A percentile compares a stretch with the other conserved stretches of the same genome.
These are phyloP conservation scores for Pythium volutum DNA, from an alignment of 352 stramenopile species.

Conservation along the genomic window DNA sequence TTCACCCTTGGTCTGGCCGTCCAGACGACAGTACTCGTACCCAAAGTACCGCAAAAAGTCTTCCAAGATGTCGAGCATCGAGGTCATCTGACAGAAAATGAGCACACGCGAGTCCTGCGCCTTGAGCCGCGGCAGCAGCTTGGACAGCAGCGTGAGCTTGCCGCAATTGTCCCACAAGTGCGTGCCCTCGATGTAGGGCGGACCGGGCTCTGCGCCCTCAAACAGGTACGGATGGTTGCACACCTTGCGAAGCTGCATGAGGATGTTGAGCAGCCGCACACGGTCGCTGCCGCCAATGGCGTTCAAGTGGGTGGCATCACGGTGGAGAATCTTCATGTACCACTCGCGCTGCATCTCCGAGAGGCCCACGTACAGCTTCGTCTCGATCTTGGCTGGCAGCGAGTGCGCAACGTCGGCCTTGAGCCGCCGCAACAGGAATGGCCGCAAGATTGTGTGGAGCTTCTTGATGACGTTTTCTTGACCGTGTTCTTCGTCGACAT, in stretches of 20 bases:
- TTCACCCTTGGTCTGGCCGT: constrained; percentile 83
- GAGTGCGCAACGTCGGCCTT: constrained; percentile 98
- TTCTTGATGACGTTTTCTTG: constrained; percentile 98
- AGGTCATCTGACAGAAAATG: constrained; percentile 99
- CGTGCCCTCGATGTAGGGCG: constrained; percentile 95
- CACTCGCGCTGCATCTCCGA: constrained; percentile 97
- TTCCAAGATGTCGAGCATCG: constrained; percentile 99
- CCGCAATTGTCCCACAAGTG: constrained; percentile 98
- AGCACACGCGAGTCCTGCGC: constrained; percentile 91
- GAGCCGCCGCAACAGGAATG: constrained; percentile 98
- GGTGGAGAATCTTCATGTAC: constrained; percentile 97
- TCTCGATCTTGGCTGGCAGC: constrained; percentile 98
- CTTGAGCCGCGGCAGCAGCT: constrained; percentile 86
- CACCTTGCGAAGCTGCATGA: constrained; percentile 99
- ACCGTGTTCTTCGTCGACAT: constrained; percentile 94
- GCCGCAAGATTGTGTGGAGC: constrained; percentile 95
- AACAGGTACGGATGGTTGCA: constrained; percentile 99
- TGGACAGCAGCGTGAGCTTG: constrained; percentile 98
- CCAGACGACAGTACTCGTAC: constrained; percentile 84
- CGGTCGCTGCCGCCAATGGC: constrained; percentile 95
- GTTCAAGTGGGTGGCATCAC: constrained; percentile 96
- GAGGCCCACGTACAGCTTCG: constrained; percentile 97
- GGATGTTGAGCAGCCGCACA: constrained; percentile 95
- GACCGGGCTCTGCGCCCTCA: constrained; percentile 96
- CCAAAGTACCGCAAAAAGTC: constrained; percentile 95